Percentiles rank a stretch among this genome's conserved stretches.
These are phyloP conservation scores for Parasitella parasitica DNA, from an alignment of 371 early-diverging fungal genomes.

Conservation along the genomic window DNA sequence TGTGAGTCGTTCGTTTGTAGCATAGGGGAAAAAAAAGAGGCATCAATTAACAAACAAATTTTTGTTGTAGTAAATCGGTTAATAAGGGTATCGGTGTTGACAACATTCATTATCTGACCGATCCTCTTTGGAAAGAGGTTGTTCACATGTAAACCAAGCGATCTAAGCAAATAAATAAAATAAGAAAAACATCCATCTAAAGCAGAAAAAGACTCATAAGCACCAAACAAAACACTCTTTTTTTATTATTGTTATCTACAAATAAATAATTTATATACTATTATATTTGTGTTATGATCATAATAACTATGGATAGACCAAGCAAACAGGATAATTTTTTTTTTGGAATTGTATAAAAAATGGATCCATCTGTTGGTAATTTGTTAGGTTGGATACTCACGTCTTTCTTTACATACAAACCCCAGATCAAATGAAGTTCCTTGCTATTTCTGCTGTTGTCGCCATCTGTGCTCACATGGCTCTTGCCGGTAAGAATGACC, in stretches of 20 bases:
- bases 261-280: not conserved
- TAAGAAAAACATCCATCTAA: not conserved
- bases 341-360: not conserved
- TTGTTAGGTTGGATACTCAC: not conserved
- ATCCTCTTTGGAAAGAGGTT: constrained; percentile 82
- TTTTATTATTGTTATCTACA: not conserved
- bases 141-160: constrained; percentile 27
- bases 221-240: not conserved
- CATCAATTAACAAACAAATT: not conserved
- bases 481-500: not conserved
- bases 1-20: constrained; percentile 57
- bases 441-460: constrained; percentile 8
- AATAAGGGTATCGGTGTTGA: constrained; percentile 95
- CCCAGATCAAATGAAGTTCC: not conserved
- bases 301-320: not conserved
- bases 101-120: constrained; percentile 84
- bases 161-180: not conserved
- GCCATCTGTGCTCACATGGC: constrained; percentile 9
- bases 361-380: not conserved
- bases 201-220: not conserved
- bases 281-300: not conserved
- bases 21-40: not conserved
- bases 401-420: not conserved
- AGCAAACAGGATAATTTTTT: not conserved
- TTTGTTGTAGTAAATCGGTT: constrained; percentile 62